A percentile compares a stretch with the other conserved stretches of the same genome.
Conservation (phyloP, 2,329 filamentous ascomycete genomes). For the Chalaropsis thielavioides region DNA sequence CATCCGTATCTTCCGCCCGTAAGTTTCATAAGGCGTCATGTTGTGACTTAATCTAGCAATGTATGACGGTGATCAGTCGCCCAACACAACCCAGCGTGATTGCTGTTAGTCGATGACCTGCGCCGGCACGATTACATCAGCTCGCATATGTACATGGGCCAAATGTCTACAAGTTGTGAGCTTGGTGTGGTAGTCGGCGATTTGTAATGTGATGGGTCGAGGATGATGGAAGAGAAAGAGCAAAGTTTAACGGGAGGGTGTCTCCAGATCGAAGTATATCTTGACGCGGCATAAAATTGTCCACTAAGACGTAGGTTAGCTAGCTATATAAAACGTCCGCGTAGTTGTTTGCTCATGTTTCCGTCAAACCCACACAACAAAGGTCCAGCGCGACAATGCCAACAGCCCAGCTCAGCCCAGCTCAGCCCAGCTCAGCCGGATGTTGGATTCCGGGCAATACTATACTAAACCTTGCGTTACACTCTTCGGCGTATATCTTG, state of each 20-base stretch:
- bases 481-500: neutral
- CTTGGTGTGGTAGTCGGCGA: neutral
- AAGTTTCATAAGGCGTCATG: conserved; percentile 1
- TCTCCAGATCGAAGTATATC: neutral
- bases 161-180: neutral
- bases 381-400: neutral
- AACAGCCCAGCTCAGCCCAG: neutral
- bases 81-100: neutral
- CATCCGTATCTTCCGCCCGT: neutral
- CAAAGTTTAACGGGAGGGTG: neutral
- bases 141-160: neutral
- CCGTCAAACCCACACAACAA: neutral
- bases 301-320: neutral
- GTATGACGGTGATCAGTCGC: neutral
- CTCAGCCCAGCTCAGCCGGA: neutral
- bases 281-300: neutral
- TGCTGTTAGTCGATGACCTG: neutral
- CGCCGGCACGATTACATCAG: neutral
- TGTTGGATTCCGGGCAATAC: neutral
- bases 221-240: neutral
- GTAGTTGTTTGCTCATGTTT: neutral
- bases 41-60: neutral
- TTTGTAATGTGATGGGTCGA: neutral
- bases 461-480: neutral
- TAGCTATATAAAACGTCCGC: neutral